Evolutionary conservation across 768 basidiomycete genomes (phyloP).

Genomic region (Collybia sordida): DNA sequence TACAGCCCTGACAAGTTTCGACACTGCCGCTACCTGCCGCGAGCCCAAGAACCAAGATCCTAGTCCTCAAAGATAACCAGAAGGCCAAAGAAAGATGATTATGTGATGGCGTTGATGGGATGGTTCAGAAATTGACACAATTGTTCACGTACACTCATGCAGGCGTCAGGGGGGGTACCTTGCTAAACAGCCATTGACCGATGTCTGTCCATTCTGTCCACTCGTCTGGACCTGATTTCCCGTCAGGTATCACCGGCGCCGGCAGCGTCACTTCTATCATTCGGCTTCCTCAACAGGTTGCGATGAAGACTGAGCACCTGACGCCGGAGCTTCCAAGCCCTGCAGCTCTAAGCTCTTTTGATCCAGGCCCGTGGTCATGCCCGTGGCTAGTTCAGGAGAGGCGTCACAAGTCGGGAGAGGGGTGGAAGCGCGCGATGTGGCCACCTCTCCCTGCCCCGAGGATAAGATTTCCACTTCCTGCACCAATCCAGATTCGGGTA

Average conservation of each 20-base stretch:
- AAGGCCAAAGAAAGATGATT: too few species aligned
- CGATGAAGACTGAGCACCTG: conserved; percentile 5
- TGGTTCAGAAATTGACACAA: too few species aligned
- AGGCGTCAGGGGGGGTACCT: too few species aligned
- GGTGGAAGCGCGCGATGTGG: not conserved
- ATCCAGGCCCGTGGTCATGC: not conserved
- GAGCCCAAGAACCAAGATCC: too few species aligned
- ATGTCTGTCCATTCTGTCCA: too few species aligned
- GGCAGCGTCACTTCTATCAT: not conserved
- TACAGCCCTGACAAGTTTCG: too few species aligned
- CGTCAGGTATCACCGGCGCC: not conserved
- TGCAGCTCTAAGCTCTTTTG: conserved; percentile 5
- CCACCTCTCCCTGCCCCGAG: too few species aligned
- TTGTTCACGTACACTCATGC: too few species aligned
- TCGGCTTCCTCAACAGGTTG: conserved; percentile 3
- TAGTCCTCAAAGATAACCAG: too few species aligned
- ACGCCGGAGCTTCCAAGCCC: conserved; percentile 3
- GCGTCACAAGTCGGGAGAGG: not conserved
- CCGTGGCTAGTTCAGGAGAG: not conserved
- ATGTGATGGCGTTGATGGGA: too few species aligned
- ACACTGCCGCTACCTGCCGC: too few species aligned
- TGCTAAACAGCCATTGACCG: too few species aligned
- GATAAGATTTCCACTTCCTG: not conserved
- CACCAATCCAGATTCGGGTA: conserved; percentile 1
- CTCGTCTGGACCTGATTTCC: not conserved